Evolutionary conservation across 305 asterid species (phyloP), one percentile per base, ranked within the genome.

Genomic region (Fraxinus angustifolia): DNA sequence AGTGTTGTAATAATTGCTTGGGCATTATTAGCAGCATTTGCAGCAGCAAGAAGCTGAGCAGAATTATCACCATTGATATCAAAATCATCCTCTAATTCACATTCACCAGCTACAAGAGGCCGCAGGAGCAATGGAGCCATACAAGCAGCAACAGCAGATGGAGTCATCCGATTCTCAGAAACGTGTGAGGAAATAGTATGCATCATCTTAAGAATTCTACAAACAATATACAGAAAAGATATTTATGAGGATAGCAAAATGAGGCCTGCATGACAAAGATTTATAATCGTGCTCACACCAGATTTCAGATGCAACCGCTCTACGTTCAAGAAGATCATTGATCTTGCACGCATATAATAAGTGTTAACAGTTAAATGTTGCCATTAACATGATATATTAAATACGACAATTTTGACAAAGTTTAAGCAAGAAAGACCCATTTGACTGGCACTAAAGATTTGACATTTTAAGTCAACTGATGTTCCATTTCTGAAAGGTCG

Each of bases 71-170:
- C 98, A 79, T 89, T 90, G 35, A 82, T 62, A 58, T 93, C 96
- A 87, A 89, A 92, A 88, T 90, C 97, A 82, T 94, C 98, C 89
- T 94, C 99, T 79, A 91, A 33, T 88, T 96, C 99, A 78, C 99
- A 96, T 90, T 96, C 99, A 70, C 99, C 99, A 71, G 99, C 95
- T 84, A 96, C 89, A 78, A 96, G 98, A 35, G 99, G 99, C 34
- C 98, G 98, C 88, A 96, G 89, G 78, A 96, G 96, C 92, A 96
- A 89, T 17, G 99, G 99, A 56, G 99, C 99, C 99, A 96, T 96
- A 86, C 99, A 96, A 86, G 99, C 98, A 83, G 98, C 98, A 87
- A 96, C 98, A 34, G 99, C 99, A 2, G 98, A 88, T 79, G 98
- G 92, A 76, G 92, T 90, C 99, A 96, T 96, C 84, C 98, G 97